Conservation (phyloP, 169 alveolate genomes). For the Plasmodium vinckei region DNA sequence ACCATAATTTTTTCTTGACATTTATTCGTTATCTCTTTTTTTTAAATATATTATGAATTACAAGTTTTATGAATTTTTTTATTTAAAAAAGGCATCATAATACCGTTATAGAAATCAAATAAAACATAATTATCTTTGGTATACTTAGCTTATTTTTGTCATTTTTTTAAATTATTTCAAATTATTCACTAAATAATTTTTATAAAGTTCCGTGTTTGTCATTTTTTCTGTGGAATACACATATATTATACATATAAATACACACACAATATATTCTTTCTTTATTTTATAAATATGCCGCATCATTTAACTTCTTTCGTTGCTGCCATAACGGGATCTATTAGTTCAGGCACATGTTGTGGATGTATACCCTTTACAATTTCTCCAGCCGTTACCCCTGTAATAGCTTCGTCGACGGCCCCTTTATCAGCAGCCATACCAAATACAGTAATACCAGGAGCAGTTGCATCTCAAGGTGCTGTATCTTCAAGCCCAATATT, state of each 20-base stretch:
- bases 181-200: no score
- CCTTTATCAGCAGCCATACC: conserved; percentile 70
- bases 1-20: no score
- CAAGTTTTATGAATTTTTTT: no score
- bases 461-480: conserved; percentile 72
- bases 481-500: conserved; percentile 67
- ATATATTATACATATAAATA: conserved; percentile 19
- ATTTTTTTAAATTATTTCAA: background rate
- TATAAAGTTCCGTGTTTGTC: no score
- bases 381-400: conserved; percentile 69
- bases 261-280: background rate
- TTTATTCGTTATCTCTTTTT: no score
- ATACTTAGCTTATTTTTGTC: no score
- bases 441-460: conserved; percentile 64
- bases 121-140: no score
- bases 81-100: no score
- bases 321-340: conserved; percentile 74
- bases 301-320: conserved; percentile 72
- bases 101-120: no score
- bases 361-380: conserved; percentile 72
- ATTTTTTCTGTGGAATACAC: background rate
- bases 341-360: conserved; percentile 73
- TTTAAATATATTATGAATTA: no score
- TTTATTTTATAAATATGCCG: conserved; percentile 31
- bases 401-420: conserved; percentile 61